Evolutionary conservation across 768 basidiomycete species (phyloP).

Genomic region (Russula sp.): DNA sequence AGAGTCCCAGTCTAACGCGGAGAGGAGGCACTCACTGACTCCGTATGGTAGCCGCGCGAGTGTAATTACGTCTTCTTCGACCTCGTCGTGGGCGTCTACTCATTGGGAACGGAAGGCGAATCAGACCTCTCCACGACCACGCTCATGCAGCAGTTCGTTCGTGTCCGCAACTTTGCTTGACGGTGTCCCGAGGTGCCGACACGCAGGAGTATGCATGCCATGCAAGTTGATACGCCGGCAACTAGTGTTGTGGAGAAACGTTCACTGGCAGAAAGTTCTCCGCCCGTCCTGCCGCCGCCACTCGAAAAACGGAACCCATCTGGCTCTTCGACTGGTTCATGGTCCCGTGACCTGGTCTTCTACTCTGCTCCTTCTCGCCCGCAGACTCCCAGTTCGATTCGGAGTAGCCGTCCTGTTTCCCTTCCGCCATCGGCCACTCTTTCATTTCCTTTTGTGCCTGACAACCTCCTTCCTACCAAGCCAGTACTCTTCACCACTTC

Average conservation of each 20-base stretch:
- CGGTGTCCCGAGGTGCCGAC: constrained; percentile 6
- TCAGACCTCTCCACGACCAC: constrained; percentile 8
- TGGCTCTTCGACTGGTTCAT: constrained; percentile 19
- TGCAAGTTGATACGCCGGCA: constrained; percentile 24
- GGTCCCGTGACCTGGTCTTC: constrained; percentile 23
- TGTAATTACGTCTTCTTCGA: constrained; percentile 26
- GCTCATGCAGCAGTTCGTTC: constrained; percentile 26
- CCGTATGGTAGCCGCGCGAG: constrained; percentile 24
- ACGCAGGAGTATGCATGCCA: constrained; percentile 25
- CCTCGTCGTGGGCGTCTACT: constrained; percentile 20
- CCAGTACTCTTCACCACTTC: constrained; percentile 14
- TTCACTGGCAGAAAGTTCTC: background rate
- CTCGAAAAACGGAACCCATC: constrained; percentile 23
- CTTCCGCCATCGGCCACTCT: constrained; percentile 10
- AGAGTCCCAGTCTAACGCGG: constrained; percentile 12
- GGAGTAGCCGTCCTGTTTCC: constrained; percentile 20
- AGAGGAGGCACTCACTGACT: constrained; percentile 17
- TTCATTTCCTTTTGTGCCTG: constrained; percentile 9
- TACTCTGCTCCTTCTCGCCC: constrained; percentile 24
- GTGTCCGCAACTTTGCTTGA: constrained; percentile 18
- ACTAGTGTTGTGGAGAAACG: constrained; percentile 3
- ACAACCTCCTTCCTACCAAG: background rate
- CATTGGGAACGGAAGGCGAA: background rate
- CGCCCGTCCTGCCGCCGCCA: background rate
- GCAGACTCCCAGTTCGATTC: constrained; percentile 23